Conservation (phyloP, 768 basidiomycete species). For the Tricholoma terreum region DNA sequence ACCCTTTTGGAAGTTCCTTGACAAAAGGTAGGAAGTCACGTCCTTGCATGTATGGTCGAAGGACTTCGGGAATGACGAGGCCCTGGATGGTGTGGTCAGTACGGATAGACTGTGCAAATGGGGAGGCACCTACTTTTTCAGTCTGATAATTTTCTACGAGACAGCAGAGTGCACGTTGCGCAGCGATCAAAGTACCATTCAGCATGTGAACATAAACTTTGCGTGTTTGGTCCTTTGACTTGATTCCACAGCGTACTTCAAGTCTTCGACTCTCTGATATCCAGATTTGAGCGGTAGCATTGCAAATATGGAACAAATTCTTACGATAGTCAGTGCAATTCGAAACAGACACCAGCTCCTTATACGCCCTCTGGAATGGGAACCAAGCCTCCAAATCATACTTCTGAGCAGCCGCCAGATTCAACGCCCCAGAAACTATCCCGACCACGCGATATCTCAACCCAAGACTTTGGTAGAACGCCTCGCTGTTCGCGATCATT, state of each 20-base stretch:
- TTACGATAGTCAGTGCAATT: conserved; percentile 99
- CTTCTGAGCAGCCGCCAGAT: conserved; percentile 96
- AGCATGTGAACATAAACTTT: conserved; percentile 99
- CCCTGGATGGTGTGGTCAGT: conserved; percentile 53
- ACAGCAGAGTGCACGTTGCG: conserved; percentile 94
- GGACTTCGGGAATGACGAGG: conserved; percentile 81
- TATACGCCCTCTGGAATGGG: conserved; percentile 94
- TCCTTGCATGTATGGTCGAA: conserved; percentile 95
- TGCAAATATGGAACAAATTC: conserved; percentile 30
- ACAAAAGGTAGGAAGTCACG: conserved; percentile 85
- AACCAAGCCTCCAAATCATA: conserved; percentile 99
- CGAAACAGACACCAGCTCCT: conserved; percentile 96
- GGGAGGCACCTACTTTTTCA: conserved; percentile 61
- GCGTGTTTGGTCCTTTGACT: conserved; percentile 83
- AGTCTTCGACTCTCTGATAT: conserved; percentile 82
- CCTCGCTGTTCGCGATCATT: conserved; percentile 90
- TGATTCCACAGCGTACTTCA: conserved; percentile 91
- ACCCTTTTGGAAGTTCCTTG: conserved; percentile 73
- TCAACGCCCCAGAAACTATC: conserved; percentile 95
- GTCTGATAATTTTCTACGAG: conserved; percentile 99
- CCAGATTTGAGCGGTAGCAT: conserved; percentile 1
- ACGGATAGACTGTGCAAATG: conserved; percentile 2
- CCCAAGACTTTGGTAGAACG: conserved; percentile 93
- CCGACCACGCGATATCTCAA: conserved; percentile 90
- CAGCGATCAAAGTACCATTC: conserved; percentile 96